phyloP scores from a whole-genome alignment of 2,329 filamentous ascomycete species.

The Neonectria hederae region DNA sequence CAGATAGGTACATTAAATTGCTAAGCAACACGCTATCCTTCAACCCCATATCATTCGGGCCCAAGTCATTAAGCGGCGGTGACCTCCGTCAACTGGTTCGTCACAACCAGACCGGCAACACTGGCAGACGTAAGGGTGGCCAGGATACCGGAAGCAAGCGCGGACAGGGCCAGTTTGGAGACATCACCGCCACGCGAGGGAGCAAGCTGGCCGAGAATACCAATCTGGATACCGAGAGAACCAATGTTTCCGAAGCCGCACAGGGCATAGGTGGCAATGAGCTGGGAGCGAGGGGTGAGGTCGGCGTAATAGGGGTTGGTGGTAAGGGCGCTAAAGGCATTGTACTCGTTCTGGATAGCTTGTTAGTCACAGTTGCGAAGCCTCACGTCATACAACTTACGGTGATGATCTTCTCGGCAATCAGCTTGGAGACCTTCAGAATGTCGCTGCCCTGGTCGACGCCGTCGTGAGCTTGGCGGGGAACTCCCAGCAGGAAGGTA shows the following conservation, averaged over 20 bases:
- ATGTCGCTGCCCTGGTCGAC: slow-evolving; percentile 58
- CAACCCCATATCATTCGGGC: not conserved
- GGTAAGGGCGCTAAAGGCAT: slow-evolving; percentile 70
- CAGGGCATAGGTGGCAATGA: slow-evolving; percentile 88
- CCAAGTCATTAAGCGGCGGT: not conserved
- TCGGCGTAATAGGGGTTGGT: slow-evolving; percentile 64
- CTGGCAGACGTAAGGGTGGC: slow-evolving; percentile 81
- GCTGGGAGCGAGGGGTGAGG: slow-evolving; percentile 74
- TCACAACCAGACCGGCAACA: slow-evolving; percentile 80
- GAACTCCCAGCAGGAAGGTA: slow-evolving; percentile 83
- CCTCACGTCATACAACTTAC: slow-evolving; percentile 51
- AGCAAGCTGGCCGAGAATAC: slow-evolving; percentile 83
- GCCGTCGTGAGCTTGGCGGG: slow-evolving; percentile 48
- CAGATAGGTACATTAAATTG: slow-evolving; percentile 5
- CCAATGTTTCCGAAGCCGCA: slow-evolving; percentile 89
- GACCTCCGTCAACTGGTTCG: slow-evolving; percentile 51
- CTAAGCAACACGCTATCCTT: slow-evolving; percentile 16
- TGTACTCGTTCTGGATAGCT: slow-evolving; percentile 74
- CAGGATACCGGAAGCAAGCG: slow-evolving; percentile 80
- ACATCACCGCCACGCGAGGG: slow-evolving; percentile 80
- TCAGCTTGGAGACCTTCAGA: slow-evolving; percentile 78
- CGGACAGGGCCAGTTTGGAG: slow-evolving; percentile 77
- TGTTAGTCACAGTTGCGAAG: slow-evolving; percentile 22
- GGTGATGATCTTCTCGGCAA: slow-evolving; percentile 85
- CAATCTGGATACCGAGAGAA: slow-evolving; percentile 88